Evolutionary conservation across 75 land plant genomes (phyloP).

Genomic region (Pseudotsuga menziesii): DNA sequence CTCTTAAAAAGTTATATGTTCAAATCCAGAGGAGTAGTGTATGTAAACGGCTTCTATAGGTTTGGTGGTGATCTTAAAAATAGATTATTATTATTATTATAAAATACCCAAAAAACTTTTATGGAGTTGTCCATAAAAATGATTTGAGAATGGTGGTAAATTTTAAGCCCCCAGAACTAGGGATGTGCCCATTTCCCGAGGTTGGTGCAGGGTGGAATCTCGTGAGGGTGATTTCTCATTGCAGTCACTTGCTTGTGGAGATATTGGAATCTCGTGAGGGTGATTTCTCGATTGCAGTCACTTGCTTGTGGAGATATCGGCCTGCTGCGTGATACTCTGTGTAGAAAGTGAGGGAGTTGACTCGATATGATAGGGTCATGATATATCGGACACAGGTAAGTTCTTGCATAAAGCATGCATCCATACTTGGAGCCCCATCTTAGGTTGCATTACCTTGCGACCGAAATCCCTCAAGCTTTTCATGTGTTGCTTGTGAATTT

Average conservation of each 20-base stretch:
- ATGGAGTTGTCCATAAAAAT: constrained; percentile 90
- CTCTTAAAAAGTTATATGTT: no score
- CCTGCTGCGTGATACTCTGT: constrained; percentile 89
- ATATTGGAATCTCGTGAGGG: constrained; percentile 69
- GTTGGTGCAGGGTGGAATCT: constrained; percentile 76
- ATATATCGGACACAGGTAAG: constrained; percentile 97
- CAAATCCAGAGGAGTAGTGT: no score
- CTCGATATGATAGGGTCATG: constrained; percentile 97
- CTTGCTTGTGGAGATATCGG: constrained; percentile 88
- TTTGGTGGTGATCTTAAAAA: no score
- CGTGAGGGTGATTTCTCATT: no score
- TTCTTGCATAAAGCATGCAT: constrained; percentile 79
- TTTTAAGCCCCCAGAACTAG: constrained; percentile 85
- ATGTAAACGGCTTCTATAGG: no score
- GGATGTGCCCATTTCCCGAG: constrained; percentile 77
- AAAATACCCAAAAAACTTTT: constrained; percentile 71
- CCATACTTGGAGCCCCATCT: constrained; percentile 85
- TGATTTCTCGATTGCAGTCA: constrained; percentile 81
- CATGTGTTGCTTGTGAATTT: no score
- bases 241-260: no score
- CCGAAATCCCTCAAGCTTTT: constrained; percentile 95
- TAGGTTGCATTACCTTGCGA: constrained; percentile 94
- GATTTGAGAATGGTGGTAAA: constrained; percentile 94
- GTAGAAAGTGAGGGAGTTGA: constrained; percentile 87
- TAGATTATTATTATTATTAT: no score